Conservation (phyloP, 2,329 filamentous ascomycete species). For the Ilyonectria sp. region DNA sequence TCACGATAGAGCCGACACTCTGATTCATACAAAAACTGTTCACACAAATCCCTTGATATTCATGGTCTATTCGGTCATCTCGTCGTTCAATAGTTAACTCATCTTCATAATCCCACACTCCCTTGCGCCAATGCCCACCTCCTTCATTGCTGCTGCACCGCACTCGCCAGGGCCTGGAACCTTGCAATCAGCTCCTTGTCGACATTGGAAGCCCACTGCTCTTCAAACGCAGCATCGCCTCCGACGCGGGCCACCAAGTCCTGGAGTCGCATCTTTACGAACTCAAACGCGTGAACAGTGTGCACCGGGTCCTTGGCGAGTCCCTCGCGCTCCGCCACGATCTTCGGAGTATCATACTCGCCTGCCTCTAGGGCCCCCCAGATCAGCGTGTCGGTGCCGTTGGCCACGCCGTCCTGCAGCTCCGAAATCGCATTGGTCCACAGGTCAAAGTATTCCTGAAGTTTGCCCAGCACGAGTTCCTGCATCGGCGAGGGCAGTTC, state of each 20-base stretch:
- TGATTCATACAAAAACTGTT: background rate
- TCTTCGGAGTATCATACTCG: constrained; percentile 72
- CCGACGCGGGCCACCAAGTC: constrained; percentile 72
- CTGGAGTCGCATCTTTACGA: constrained; percentile 74
- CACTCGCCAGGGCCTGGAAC: constrained; percentile 63
- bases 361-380: constrained; percentile 58
- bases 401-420: constrained; percentile 72
- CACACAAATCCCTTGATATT: constrained; percentile 21
- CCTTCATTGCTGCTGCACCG: constrained; percentile 35
- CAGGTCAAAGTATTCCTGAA: constrained; percentile 82
- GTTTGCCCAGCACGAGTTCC: constrained; percentile 69
- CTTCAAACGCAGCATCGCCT: constrained; percentile 76
- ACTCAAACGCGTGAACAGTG: constrained; percentile 74
- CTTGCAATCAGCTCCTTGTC: constrained; percentile 78
- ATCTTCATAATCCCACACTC: constrained; percentile 17
- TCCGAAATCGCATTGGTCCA: constrained; percentile 82
- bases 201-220: constrained; percentile 80
- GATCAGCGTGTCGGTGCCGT: constrained; percentile 67
- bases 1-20: background rate
- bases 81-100: constrained; percentile 36
- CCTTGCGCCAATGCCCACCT: constrained; percentile 9
- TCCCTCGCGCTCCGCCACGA: constrained; percentile 67
- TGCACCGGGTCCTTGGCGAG: constrained; percentile 77
- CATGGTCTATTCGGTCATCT: constrained; percentile 37
- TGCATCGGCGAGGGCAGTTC: constrained; percentile 73